Percentiles rank a stretch among this genome's conserved stretches.
Conservation (phyloP, 164 flowering plant species). For the grape (Vitis vinifera) region DNA sequence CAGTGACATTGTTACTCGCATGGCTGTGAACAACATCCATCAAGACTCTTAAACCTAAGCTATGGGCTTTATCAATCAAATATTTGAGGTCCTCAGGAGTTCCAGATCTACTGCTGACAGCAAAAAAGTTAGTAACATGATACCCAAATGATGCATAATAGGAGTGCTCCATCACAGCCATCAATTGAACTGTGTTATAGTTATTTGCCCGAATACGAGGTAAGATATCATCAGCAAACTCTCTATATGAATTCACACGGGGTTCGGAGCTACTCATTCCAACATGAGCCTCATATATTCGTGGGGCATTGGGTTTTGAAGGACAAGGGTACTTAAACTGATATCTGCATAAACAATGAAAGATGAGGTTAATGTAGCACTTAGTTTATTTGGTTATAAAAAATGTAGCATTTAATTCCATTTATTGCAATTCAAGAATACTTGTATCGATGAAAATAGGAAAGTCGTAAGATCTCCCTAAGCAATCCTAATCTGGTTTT, state of each 20-base stretch:
- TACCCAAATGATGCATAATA: constrained; percentile 96
- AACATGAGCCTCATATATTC: constrained; percentile 97
- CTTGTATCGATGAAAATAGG: no score
- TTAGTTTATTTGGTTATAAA: neutral
- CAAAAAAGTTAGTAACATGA: constrained; percentile 96
- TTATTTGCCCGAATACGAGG: constrained; percentile 83
- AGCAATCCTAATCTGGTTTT: no score
- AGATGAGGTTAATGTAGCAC: neutral
- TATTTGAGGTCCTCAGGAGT: constrained; percentile 97
- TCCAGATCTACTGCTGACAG: constrained; percentile 97
- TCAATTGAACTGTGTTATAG: constrained; percentile 90
- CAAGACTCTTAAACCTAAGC: constrained; percentile 79
- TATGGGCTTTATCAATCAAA: constrained; percentile 93
- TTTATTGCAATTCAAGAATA: no score
- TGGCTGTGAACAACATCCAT: constrained; percentile 99
- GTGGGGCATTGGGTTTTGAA: constrained; percentile 73
- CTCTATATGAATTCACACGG: constrained; percentile 75
- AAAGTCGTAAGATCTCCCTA: no score
- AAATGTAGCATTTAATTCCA: no score
- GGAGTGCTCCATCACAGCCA: constrained; percentile 99
- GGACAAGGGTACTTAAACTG: constrained; percentile 78
- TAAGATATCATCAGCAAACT: constrained; percentile 85
- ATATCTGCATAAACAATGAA: constrained; percentile 57
- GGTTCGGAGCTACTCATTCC: constrained; percentile 98
- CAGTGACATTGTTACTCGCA: constrained; percentile 86